Conservation (phyloP, 1,139 yeast species). For the Scheffersomyces insectosa region DNA sequence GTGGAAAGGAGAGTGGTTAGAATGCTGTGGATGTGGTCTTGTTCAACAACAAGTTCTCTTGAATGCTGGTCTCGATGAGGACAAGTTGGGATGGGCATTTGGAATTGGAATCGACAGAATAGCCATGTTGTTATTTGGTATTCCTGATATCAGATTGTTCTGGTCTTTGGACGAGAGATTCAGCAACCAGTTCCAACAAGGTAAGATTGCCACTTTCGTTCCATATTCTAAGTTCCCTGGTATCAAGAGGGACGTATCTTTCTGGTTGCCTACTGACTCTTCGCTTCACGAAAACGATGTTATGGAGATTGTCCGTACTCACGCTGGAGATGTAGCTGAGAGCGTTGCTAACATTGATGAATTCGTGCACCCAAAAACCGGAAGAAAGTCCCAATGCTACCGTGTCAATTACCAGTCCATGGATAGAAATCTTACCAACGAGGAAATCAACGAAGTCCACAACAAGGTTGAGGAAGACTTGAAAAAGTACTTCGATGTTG, state of each 20-base stretch:
- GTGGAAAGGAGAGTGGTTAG: conserved; percentile 99
- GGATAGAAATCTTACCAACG: conserved; percentile 87
- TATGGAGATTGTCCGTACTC: conserved; percentile 86
- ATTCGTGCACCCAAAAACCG: conserved; percentile 82
- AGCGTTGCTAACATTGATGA: conserved; percentile 79
- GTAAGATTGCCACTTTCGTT: conserved; percentile 68
- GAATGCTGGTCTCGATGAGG: conserved; percentile 66
- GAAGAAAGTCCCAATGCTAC: conserved; percentile 78
- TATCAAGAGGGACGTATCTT: conserved; percentile 82
- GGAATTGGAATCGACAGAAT: conserved; percentile 95
- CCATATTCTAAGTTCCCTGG: conserved; percentile 95
- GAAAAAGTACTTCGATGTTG: conserved; percentile 53
- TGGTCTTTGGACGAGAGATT: conserved; percentile 89
- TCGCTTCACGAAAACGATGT: conserved; percentile 81
- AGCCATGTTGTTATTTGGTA: conserved; percentile 92
- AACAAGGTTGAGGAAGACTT: conserved; percentile 59
- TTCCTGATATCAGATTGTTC: conserved; percentile 91
- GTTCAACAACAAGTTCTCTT: conserved; percentile 76
- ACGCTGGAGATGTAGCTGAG: conserved; percentile 88
- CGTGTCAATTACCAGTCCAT: conserved; percentile 90
- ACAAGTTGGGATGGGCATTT: conserved; percentile 91
- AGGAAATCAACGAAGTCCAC: conserved; percentile 75
- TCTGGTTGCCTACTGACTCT: conserved; percentile 67
- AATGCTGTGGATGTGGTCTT: conserved; percentile 95
- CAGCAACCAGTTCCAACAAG: conserved; percentile 64